Evolutionary conservation across 345 rosid genomes (phyloP).

Genomic region (Gossypium thurberi): DNA sequence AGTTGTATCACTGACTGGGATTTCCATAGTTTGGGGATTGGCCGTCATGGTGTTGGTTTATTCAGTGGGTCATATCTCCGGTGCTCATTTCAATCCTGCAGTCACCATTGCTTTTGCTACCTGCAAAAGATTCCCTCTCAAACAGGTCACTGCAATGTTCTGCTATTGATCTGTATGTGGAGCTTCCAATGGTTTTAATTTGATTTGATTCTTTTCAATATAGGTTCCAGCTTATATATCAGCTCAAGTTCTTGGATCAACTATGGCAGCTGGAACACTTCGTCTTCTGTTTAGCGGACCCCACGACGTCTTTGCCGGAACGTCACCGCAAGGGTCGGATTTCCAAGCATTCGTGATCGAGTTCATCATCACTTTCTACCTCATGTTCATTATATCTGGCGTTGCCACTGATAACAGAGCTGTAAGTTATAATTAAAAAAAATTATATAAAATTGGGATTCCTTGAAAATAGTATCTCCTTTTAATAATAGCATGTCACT

Average conservation of each 20-base stretch:
- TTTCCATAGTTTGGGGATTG: slow-evolving; percentile 77
- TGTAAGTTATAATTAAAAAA: slow-evolving; percentile 30
- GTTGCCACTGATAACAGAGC: slow-evolving; percentile 94
- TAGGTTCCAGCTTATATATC: slow-evolving; percentile 76
- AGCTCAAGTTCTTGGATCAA: slow-evolving; percentile 67
- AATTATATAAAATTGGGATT: no score
- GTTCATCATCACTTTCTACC: slow-evolving; percentile 91
- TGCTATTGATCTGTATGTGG: no score
- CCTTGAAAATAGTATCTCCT: no score
- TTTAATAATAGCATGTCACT: no score
- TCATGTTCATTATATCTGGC: slow-evolving; percentile 82
- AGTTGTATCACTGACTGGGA: slow-evolving; percentile 64
- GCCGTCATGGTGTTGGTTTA: slow-evolving; percentile 79
- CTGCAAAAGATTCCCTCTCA: slow-evolving; percentile 72
- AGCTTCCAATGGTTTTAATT: not conserved
- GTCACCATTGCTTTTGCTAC: slow-evolving; percentile 90
- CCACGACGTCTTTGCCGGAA: slow-evolving; percentile 63
- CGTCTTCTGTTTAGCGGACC: slow-evolving; percentile 55
- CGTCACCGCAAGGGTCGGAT: slow-evolving; percentile 59
- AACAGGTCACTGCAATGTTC: slow-evolving; percentile 34
- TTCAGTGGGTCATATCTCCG: slow-evolving; percentile 93
- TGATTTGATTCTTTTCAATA: not conserved
- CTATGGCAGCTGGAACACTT: slow-evolving; percentile 74
- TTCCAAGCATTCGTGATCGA: slow-evolving; percentile 72
- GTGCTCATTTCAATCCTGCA: slow-evolving; percentile 95